Evolutionary conservation across 305 asterid species (phyloP).

Genomic region (Fraxinus platypoda): DNA sequence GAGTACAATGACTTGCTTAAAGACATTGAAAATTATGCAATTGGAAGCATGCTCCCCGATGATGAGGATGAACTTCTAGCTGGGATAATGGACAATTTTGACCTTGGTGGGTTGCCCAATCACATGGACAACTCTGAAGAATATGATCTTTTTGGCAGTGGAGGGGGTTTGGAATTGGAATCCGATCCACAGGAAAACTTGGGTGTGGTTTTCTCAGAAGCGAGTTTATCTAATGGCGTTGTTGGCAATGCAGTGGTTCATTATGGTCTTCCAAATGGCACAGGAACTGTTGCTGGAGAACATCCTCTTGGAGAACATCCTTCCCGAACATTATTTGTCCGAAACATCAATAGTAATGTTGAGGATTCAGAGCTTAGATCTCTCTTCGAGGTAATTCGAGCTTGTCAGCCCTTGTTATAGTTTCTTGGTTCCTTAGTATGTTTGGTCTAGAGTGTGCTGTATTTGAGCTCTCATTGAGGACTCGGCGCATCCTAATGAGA

Average conservation of each 20-base stretch:
- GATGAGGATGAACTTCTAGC: constrained; percentile 71
- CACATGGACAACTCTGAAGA: constrained; percentile 51
- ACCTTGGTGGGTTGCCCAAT: constrained; percentile 34
- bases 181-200: constrained; percentile 45
- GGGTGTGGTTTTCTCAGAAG: constrained; percentile 32
- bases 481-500: no score
- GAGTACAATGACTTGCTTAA: constrained; percentile 34
- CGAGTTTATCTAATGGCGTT: constrained; percentile 37
- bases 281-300: constrained; percentile 57
- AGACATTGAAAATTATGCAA: constrained; percentile 30
- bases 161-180: constrained; percentile 77
- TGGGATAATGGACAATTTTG: constrained; percentile 30
- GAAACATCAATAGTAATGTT: constrained; percentile 74
- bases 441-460: neutral
- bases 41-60: constrained; percentile 59
- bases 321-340: constrained; percentile 76
- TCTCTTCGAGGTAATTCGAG: constrained; percentile 65
- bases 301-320: constrained; percentile 95
- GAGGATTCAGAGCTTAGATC: constrained; percentile 74
- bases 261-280: constrained; percentile 35
- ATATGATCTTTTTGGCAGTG: constrained; percentile 66
- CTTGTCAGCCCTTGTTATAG: neutral
- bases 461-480: neutral
- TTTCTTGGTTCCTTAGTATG: neutral
- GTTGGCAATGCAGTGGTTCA: constrained; percentile 37